Evolutionary conservation across 2,329 filamentous ascomycete genomes (phyloP).

Genomic region (Bipolaris bicolor): DNA sequence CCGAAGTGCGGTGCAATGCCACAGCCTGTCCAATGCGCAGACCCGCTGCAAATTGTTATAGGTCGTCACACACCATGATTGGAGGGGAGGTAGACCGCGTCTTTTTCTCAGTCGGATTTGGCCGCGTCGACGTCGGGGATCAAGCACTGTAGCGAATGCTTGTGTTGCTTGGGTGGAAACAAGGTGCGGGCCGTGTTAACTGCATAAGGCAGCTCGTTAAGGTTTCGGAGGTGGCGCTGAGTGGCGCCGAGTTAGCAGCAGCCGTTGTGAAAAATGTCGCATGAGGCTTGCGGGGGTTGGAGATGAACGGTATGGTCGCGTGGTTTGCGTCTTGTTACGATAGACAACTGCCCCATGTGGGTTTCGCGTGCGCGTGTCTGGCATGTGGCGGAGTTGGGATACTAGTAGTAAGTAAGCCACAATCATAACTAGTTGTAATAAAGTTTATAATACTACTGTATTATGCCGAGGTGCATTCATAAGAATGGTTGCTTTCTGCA

Average conservation of each 20-base stretch:
- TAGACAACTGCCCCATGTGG: neutral
- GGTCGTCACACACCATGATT: neutral
- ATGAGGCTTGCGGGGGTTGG: neutral
- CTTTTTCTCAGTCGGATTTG: neutral
- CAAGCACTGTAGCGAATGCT: slow-evolving; percentile 34
- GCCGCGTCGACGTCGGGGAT: slow-evolving; percentile 8
- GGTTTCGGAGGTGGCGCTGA: neutral
- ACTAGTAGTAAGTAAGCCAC: neutral
- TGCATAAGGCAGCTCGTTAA: slow-evolving; percentile 26
- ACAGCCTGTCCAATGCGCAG: slow-evolving; percentile 6
- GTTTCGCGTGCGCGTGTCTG: neutral
- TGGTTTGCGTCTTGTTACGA: neutral
- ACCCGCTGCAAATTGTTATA: neutral
- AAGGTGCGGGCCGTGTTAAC: slow-evolving; percentile 20
- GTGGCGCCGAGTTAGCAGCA: neutral
- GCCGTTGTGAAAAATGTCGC: neutral
- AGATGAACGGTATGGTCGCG: neutral
- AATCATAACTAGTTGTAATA: neutral
- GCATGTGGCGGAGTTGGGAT: neutral
- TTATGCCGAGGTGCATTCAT: neutral
- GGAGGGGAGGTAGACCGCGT: neutral
- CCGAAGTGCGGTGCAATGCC: neutral
- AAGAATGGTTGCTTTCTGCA: neutral
- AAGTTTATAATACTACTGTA: neutral
- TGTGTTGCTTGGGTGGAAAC: slow-evolving; percentile 27